Evolutionary conservation across 441 rosid species (phyloP).

Genomic region (Adansonia gregorii): DNA sequence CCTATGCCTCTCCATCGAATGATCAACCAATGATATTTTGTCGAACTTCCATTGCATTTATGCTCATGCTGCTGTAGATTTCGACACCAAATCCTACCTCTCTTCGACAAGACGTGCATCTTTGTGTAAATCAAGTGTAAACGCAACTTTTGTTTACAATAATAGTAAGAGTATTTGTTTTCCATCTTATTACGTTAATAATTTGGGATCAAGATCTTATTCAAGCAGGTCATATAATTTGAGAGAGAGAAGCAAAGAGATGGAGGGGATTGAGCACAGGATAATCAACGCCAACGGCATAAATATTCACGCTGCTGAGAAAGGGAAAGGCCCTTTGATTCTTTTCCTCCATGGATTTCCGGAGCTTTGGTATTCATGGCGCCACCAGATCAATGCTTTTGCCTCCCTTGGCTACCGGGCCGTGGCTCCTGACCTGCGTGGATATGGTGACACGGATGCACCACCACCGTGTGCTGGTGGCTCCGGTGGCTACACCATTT

Average conservation of each 20-base stretch:
- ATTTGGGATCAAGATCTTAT: not conserved
- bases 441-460: slow-evolving; percentile 76
- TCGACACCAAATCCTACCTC: not conserved
- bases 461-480: slow-evolving; percentile 37
- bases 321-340: slow-evolving; percentile 61
- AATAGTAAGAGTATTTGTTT: not conserved
- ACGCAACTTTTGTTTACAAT: not conserved
- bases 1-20: too few species aligned
- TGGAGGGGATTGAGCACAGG: slow-evolving; percentile 58
- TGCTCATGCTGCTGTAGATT: not conserved
- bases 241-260: not conserved
- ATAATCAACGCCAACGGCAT: slow-evolving; percentile 60
- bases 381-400: slow-evolving; percentile 68
- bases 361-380: slow-evolving; percentile 82
- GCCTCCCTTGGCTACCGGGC: slow-evolving; percentile 71
- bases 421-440: slow-evolving; percentile 80
- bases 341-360: slow-evolving; percentile 82
- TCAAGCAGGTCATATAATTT: not conserved
- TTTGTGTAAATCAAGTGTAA: not conserved
- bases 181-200: not conserved
- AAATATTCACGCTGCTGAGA: slow-evolving; percentile 70
- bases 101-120: not conserved
- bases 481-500: slow-evolving; percentile 41
- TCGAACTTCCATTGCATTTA: not conserved
- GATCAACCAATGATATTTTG: too few species aligned